A percentile compares a stretch with the other conserved stretches of the same genome.
Conservation (phyloP, 345 rosid species). For the Salix brachista region DNA sequence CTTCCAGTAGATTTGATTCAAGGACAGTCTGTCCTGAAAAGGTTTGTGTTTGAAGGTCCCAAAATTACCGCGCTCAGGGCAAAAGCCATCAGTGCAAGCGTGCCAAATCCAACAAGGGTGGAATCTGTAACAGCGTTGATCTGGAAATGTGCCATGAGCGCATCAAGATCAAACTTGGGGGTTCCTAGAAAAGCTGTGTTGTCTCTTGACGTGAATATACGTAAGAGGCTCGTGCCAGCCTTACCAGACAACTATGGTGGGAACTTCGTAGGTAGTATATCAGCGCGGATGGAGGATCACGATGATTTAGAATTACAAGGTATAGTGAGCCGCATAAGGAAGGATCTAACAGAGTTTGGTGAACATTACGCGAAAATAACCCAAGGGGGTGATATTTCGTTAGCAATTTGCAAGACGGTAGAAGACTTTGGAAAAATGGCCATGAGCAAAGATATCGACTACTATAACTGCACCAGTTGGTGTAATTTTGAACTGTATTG, state of each 20-base stretch:
- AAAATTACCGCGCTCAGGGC: not conserved
- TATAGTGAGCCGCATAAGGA: conserved; percentile 5
- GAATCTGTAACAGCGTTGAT: conserved; percentile 14
- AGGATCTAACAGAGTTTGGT: not conserved
- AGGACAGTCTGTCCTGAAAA: not conserved
- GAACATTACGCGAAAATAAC: not conserved
- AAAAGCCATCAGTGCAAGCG: not conserved
- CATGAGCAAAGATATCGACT: not conserved
- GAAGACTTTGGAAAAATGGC: not conserved
- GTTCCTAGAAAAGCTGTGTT: not conserved
- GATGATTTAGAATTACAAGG: not conserved
- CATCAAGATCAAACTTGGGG: not conserved
- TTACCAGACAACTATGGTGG: conserved; percentile 9
- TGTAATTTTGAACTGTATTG: not conserved
- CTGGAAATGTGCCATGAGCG: conserved; percentile 11
- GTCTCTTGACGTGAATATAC: conserved; percentile 5
- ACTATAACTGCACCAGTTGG: conserved; percentile 12
- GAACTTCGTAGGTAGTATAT: not conserved
- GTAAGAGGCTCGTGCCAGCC: conserved; percentile 3
- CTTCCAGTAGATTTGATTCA: not conserved
- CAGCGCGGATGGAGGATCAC: not conserved
- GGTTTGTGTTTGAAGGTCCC: conserved; percentile 13
- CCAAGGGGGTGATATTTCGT: not conserved
- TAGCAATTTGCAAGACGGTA: not conserved
- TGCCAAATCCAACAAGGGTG: conserved; percentile 10